phyloP scores from a whole-genome alignment of 2,329 filamentous ascomycete species.

The Epichloe aotearoae region DNA sequence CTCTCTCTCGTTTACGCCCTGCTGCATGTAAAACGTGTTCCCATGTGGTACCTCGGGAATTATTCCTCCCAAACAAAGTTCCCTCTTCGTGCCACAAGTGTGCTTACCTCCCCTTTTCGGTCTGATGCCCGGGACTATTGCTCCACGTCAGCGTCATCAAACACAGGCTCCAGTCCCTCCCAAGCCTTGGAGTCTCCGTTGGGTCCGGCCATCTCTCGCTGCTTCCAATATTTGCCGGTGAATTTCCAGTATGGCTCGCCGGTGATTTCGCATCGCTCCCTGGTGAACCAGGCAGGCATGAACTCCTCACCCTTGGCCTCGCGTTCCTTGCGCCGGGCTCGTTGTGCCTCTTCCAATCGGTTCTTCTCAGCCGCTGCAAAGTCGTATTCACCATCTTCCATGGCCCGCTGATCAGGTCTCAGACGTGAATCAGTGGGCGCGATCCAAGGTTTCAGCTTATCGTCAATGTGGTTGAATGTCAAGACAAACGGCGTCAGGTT shows the following conservation, averaged over 20 bases:
- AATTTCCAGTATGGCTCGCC: slow-evolving; percentile 87
- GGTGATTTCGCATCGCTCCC: slow-evolving; percentile 59
- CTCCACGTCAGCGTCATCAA: slow-evolving; percentile 25
- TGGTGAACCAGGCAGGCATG: slow-evolving; percentile 71
- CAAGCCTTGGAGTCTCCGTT: slow-evolving; percentile 45
- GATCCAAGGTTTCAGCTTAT: slow-evolving; percentile 62
- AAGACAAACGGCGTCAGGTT: slow-evolving; percentile 94
- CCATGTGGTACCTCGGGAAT: too few relatives aligned
- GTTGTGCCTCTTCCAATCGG: slow-evolving; percentile 81
- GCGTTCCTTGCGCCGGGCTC: slow-evolving; percentile 56
- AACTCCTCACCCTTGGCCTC: slow-evolving; percentile 76
- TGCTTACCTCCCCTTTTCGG: neutral
- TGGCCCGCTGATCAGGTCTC: slow-evolving; percentile 86
- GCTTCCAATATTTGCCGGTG: slow-evolving; percentile 77
- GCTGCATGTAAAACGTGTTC: too few relatives aligned
- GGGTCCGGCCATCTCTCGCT: slow-evolving; percentile 50
- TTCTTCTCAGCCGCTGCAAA: slow-evolving; percentile 89
- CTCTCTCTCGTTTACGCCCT: too few relatives aligned
- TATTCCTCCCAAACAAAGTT: too few relatives aligned
- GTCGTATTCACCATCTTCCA: slow-evolving; percentile 98
- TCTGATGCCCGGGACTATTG: neutral
- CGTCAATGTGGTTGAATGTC: slow-evolving; percentile 82
- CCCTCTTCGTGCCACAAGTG: neutral
- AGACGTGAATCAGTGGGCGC: slow-evolving; percentile 91
- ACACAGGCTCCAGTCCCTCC: slow-evolving; percentile 68